phyloP scores from a whole-genome alignment of 352 stramenopile genomes.

The Globisporangium carolinianum region DNA sequence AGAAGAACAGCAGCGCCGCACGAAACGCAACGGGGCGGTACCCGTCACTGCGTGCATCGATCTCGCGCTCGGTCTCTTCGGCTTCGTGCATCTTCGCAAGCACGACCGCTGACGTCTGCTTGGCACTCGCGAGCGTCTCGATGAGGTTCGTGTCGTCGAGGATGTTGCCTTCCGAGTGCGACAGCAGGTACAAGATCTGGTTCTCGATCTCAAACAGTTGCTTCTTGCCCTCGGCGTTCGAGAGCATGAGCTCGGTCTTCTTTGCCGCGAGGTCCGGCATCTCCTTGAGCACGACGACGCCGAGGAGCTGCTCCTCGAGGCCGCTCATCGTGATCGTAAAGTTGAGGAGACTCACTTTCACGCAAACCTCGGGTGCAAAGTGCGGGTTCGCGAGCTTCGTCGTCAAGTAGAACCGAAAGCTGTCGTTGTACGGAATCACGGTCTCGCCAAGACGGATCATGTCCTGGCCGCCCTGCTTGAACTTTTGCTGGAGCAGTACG shows the following conservation, averaged over 20 bases:
- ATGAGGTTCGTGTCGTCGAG: slow-evolving; percentile 91
- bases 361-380: slow-evolving; percentile 86
- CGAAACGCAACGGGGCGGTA: slow-evolving; percentile 88
- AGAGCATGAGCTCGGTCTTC: slow-evolving; percentile 88
- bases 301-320: slow-evolving; percentile 87
- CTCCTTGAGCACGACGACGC: slow-evolving; percentile 86
- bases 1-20: slow-evolving; percentile 88
- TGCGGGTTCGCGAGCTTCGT: slow-evolving; percentile 92
- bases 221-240: slow-evolving; percentile 83
- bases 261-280: slow-evolving; percentile 87
- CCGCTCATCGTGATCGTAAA: slow-evolving; percentile 92
- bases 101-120: slow-evolving; percentile 73
- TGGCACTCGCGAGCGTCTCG: slow-evolving; percentile 80
- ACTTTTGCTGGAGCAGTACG: slow-evolving; percentile 88
- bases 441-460: slow-evolving; percentile 91
- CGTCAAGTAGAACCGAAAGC: slow-evolving; percentile 90
- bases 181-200: slow-evolving; percentile 89
- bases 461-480: slow-evolving; percentile 89
- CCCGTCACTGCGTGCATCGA: slow-evolving; percentile 77
- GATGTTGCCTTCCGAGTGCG: slow-evolving; percentile 89
- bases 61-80: slow-evolving; percentile 88
- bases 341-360: slow-evolving; percentile 91
- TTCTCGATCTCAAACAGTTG: slow-evolving; percentile 91
- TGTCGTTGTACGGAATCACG: slow-evolving; percentile 88
- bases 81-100: slow-evolving; percentile 89